Conservation (phyloP, 495 filamentous ascomycete genomes). For the Glarea lozoyensis region DNA sequence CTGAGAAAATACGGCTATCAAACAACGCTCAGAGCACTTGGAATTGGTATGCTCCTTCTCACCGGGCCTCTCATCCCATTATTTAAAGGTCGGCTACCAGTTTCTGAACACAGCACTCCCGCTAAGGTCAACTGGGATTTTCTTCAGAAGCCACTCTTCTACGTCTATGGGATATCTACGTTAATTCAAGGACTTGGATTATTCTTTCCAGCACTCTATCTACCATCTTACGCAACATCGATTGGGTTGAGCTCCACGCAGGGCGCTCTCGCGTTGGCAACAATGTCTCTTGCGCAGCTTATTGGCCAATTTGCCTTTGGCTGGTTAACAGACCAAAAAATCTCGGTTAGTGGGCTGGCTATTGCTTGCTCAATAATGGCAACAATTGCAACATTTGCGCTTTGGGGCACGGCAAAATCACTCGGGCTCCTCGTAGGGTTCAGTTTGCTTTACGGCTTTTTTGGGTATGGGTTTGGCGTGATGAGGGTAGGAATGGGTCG, state of each 20-base stretch:
- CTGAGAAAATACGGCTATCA: slow-evolving; percentile 25
- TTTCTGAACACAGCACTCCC: slow-evolving; percentile 14
- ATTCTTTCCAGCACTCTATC: slow-evolving; percentile 28
- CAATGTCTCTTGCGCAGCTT: slow-evolving; percentile 25
- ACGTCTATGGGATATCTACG: slow-evolving; percentile 21
- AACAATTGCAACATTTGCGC: slow-evolving; percentile 20
- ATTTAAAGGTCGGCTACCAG: slow-evolving; percentile 24
- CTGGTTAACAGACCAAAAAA: slow-evolving; percentile 24
- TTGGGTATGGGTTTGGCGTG: slow-evolving; percentile 26
- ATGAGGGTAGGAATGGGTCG: slow-evolving; percentile 24
- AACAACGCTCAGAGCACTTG: slow-evolving; percentile 28
- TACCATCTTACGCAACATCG: slow-evolving; percentile 25
- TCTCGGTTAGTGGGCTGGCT: slow-evolving; percentile 18
- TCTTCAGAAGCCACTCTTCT: slow-evolving; percentile 23
- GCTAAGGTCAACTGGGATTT: slow-evolving; percentile 20
- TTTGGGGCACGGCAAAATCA: slow-evolving; percentile 27
- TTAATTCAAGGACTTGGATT: slow-evolving; percentile 27
- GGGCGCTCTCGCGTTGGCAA: slow-evolving; percentile 25
- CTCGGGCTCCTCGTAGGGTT: slow-evolving; percentile 23
- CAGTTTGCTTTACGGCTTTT: slow-evolving; percentile 30
- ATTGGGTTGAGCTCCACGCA: slow-evolving; percentile 22
- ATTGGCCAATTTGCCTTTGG: slow-evolving; percentile 28
- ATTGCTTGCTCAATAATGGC: slow-evolving; percentile 25
- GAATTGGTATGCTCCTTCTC: slow-evolving; percentile 25
- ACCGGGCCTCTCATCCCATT: slow-evolving; percentile 26